Base-by-base conservation (phyloP, 257 asterid species). In the Solanum chiquidenum region DNA sequence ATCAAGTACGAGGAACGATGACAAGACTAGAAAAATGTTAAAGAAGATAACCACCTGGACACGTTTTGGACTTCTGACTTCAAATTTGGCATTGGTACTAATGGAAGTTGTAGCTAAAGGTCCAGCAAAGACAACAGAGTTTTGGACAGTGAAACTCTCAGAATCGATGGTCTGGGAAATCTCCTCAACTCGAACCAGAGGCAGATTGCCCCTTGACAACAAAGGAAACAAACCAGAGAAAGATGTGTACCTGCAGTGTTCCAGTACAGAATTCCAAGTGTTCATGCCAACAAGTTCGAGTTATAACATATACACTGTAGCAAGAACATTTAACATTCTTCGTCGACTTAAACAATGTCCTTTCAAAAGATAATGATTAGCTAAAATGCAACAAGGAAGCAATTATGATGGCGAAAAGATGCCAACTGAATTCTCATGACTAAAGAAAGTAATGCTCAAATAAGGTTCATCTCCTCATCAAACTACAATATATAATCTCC, bases 21-120 rank as follows among this genome's bases (percentile, higher is more conserved):
- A 76, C 34, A n/a, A 21, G 64, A 73, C 31, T 60, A 37, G 21
- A 18, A n/a, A 46, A 35, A 40, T 86, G 88, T 25, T 5, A 11
- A 71, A 71, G 83, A 72, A 33, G 31, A 72, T 71, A 86, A 42
- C 12, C 6, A 96, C 99, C 98, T 97, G 99, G 89, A 97, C 98
- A 14, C 99, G 94, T 73, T 95, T 95, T 60, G 99, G 99, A 89
- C 99, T 97, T 86, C 96, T 92, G 90, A 97, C 95, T 93, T 97
- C 99, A 49, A 94, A 97, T 90, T 95, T 97, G 73, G 99, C 98
- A 34, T 90, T 97, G 89, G 98, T 94, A 8, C 92, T 89, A 85
- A 97, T 87, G 16, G 96, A 90, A 92, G 98, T 94, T 87, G 98
- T 90, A 42, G 98, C 93, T 71, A 93, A 90, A 35, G 99, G 98